These are phyloP conservation scores for Thraustochytrium sp. DNA, from an alignment of 352 stramenopile species.

Conservation along the genomic window DNA sequence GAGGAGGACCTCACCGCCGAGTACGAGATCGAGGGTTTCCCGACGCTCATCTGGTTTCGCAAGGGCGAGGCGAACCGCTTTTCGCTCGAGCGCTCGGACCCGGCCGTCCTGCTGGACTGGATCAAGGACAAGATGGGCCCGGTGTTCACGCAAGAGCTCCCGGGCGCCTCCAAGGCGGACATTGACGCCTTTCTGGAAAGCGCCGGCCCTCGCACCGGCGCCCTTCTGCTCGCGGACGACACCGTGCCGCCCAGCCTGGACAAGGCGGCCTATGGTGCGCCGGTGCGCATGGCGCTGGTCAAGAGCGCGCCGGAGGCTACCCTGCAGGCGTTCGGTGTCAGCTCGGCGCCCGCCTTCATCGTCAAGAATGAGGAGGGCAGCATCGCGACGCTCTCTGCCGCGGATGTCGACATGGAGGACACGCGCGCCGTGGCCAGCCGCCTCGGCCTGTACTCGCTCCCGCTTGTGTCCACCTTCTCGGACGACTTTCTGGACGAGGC, in stretches of 20 bases:
- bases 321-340: background rate
- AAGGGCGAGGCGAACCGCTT: too few relatives aligned
- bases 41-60: slow-evolving; percentile 22
- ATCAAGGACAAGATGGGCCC: background rate
- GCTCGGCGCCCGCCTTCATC: background rate
- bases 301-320: background rate
- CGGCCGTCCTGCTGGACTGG: background rate
- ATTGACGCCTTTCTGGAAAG: background rate
- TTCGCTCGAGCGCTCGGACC: background rate
- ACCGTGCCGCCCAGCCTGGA: background rate
- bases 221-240: background rate
- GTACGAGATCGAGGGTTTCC: slow-evolving; percentile 15
- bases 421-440: background rate
- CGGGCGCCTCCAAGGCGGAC: background rate
- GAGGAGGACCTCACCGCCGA: slow-evolving; percentile 66
- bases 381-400: background rate
- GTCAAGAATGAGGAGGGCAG: background rate
- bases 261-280: background rate
- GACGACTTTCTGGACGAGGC: slow-evolving; percentile 30
- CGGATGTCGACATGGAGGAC: background rate
- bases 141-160: background rate
- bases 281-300: background rate
- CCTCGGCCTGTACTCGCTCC: background rate
- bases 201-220: background rate
- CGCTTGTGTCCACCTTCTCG: background rate